Conservation (phyloP, 306 rosid genomes). For the Acacia acuminata region DNA sequence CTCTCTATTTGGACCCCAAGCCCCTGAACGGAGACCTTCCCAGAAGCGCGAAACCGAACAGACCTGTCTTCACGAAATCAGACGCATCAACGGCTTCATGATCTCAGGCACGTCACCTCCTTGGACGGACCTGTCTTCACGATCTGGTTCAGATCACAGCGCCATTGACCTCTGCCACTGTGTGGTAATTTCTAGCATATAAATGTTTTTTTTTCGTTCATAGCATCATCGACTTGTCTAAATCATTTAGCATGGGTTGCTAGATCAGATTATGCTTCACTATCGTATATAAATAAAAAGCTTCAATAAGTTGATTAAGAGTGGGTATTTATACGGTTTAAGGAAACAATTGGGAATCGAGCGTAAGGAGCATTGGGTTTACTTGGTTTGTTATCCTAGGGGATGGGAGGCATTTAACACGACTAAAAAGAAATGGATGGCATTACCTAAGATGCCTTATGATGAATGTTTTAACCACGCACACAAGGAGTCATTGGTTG, state of each 20-base stretch:
- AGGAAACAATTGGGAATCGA: slow-evolving; percentile 63
- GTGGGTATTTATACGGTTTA: slow-evolving; percentile 69
- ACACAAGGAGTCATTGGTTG: slow-evolving; percentile 93
- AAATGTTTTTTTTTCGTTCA: no score
- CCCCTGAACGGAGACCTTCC: no score
- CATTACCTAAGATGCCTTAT: slow-evolving; percentile 88
- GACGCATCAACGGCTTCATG: no score
- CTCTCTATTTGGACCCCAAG: no score
- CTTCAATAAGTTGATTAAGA: slow-evolving; percentile 60
- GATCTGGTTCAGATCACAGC: no score
- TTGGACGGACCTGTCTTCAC: no score
- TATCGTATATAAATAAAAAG: slow-evolving; percentile 66
- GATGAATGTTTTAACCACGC: slow-evolving; percentile 92
- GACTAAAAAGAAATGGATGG: slow-evolving; percentile 64
- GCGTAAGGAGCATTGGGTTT: slow-evolving; percentile 82
- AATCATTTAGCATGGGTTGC: slow-evolving; percentile 75
- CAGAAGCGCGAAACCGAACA: no score
- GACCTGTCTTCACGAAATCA: no score
- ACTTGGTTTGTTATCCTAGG: slow-evolving; percentile 81
- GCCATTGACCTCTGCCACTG: no score
- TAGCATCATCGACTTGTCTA: no score
- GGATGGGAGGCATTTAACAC: slow-evolving; percentile 86
- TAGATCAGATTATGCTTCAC: slow-evolving; percentile 64
- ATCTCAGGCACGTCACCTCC: no score
- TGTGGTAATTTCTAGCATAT: no score